Percentiles rank a stretch among this genome's conserved stretches.
These are phyloP conservation scores for Amyloporia xantha DNA, from an alignment of 768 basidiomycete species.

Conservation along the genomic window DNA sequence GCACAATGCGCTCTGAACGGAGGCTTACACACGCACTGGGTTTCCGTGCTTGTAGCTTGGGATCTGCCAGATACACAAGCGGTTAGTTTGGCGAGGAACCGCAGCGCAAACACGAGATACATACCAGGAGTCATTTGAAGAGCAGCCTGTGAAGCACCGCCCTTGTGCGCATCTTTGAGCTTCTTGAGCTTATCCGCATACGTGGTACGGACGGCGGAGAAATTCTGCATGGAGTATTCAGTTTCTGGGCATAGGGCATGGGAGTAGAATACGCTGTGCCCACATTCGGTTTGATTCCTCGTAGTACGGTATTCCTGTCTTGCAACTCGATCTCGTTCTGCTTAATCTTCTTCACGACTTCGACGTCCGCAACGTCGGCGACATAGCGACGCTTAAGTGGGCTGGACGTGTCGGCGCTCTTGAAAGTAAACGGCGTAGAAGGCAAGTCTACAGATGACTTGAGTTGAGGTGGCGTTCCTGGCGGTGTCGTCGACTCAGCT, in stretches of 20 bases:
- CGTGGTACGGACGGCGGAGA: constrained; percentile 55
- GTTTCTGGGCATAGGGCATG: too few species aligned
- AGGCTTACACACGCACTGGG: constrained; percentile 41
- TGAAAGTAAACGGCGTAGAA: constrained; percentile 12
- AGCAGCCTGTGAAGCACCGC: constrained; percentile 34
- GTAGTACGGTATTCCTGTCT: neutral
- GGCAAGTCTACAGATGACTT: constrained; percentile 11
- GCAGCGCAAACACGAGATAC: neutral
- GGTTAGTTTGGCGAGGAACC: neutral
- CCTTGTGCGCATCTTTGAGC: constrained; percentile 57
- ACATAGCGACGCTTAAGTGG: constrained; percentile 75
- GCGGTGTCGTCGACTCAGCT: constrained; percentile 56
- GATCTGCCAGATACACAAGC: constrained; percentile 30
- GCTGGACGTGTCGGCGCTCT: constrained; percentile 26
- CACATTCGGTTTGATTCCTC: neutral
- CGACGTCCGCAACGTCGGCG: constrained; percentile 72
- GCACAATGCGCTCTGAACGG: neutral
- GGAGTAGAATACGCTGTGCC: too few species aligned
- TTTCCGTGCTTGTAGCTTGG: constrained; percentile 63
- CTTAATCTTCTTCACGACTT: constrained; percentile 78
- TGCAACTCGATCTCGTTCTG: constrained; percentile 42
- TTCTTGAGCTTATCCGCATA: constrained; percentile 78
- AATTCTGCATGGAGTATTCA: constrained; percentile 64
- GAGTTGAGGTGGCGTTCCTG: constrained; percentile 41
- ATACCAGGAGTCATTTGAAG: constrained; percentile 36